A percentile compares a stretch with the other conserved stretches of the same genome.
Conservation (phyloP, 2,329 filamentous ascomycete genomes). For the Claviceps capensis region DNA sequence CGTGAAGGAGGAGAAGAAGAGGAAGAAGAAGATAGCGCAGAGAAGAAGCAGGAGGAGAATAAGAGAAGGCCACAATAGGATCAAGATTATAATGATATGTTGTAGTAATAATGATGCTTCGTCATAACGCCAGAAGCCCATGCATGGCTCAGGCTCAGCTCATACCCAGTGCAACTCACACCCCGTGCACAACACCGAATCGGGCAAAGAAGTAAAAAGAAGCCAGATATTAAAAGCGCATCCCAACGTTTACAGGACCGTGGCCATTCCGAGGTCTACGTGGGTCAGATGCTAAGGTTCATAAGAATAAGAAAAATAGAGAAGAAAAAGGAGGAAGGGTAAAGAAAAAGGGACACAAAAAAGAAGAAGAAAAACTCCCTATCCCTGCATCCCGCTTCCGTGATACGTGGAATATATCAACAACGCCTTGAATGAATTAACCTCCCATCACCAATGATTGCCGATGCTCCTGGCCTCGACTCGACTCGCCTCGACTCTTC, state of each 20-base stretch:
- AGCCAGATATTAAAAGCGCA: background rate
- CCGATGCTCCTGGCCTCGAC: background rate
- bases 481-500: background rate
- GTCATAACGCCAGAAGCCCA: background rate
- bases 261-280: constrained; percentile 5
- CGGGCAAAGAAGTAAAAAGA: background rate
- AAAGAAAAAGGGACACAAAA: background rate
- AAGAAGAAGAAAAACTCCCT: constrained; percentile 7
- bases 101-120: background rate
- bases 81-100: background rate
- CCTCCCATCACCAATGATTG: background rate
- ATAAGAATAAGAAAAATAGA: background rate
- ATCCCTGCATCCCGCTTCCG: background rate
- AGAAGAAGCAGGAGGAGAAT: background rate
- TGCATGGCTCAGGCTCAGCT: no score
- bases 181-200: constrained; percentile 1
- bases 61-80: background rate
- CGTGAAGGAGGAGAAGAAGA: background rate
- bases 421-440: background rate
- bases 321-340: constrained; percentile 1
- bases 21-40: background rate
- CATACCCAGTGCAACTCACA: no score
- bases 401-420: background rate
- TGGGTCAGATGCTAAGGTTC: constrained; percentile 8
- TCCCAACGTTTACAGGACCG: background rate